Evolutionary conservation across 257 asterid species (phyloP).

Genomic region (Verbascum thapsus): DNA sequence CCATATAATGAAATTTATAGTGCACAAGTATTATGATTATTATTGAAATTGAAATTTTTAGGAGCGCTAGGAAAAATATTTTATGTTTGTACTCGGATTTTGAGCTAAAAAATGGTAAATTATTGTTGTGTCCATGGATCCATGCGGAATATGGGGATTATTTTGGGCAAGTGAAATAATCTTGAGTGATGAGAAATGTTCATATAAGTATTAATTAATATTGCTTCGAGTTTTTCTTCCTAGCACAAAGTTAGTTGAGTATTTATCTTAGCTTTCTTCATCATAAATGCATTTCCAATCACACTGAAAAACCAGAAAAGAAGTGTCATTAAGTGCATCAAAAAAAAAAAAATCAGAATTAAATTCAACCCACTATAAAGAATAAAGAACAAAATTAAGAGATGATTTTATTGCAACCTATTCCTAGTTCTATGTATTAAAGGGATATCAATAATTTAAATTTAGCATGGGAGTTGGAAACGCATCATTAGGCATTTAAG

Average conservation of each 20-base stretch:
- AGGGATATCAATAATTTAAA: neutral
- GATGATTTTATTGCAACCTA: neutral
- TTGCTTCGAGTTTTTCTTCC: too few relatives aligned
- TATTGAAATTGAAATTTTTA: neutral
- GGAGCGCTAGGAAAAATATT: too few relatives aligned
- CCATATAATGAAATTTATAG: neutral
- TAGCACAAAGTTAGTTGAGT: too few relatives aligned
- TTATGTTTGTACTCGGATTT: neutral
- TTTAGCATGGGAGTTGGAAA: neutral
- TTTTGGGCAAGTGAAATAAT: slow-evolving; percentile 3
- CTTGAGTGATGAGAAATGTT: neutral
- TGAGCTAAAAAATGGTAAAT: slow-evolving; percentile 3
- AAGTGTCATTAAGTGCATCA: too few relatives aligned
- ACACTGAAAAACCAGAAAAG: too few relatives aligned
- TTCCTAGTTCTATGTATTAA: too few relatives aligned
- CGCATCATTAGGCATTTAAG: neutral
- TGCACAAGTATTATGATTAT: neutral
- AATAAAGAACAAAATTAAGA: slow-evolving; percentile 1
- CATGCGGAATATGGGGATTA: slow-evolving; percentile 5
- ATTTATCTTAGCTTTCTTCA: neutral
- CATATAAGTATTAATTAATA: neutral
- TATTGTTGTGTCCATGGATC: slow-evolving; percentile 22
- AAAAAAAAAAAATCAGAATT: too few relatives aligned
- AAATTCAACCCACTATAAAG: neutral
- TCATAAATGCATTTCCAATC: too few relatives aligned